Percentiles rank a stretch among this genome's conserved stretches.
These are phyloP conservation scores for Aspergillus felis DNA, from an alignment of 2,329 filamentous ascomycete genomes.

Conservation along the genomic window DNA sequence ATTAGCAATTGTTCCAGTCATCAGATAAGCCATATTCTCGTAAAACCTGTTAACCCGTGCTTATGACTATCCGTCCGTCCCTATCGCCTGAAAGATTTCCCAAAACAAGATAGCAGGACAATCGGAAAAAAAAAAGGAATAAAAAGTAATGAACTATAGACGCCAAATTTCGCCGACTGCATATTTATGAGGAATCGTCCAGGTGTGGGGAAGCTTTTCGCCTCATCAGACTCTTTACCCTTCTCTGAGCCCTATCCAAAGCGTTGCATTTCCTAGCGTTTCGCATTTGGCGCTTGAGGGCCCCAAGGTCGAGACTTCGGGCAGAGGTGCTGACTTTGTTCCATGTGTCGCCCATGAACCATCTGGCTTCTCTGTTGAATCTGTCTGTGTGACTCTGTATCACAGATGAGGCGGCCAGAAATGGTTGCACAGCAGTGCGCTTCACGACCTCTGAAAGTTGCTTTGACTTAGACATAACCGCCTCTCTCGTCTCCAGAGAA, in stretches of 20 bases:
- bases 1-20: neutral
- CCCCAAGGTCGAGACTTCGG: constrained; percentile 19
- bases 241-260: constrained; percentile 33
- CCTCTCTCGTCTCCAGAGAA: constrained; percentile 18
- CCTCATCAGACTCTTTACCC: constrained; percentile 28
- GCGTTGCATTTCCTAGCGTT: constrained; percentile 24
- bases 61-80: neutral
- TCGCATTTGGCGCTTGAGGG: constrained; percentile 26
- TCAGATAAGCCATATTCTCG: neutral
- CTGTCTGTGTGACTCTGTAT: constrained; percentile 28
- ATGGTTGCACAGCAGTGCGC: constrained; percentile 27
- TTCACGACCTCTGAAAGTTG: constrained; percentile 31
- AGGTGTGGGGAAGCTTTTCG: constrained; percentile 12
- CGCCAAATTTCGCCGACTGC: neutral
- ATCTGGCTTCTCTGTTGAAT: constrained; percentile 25
- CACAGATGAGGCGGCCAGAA: constrained; percentile 28
- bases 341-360: constrained; percentile 27
- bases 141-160: neutral
- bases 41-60: neutral
- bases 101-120: neutral
- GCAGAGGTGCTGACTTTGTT: constrained; percentile 22
- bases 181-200: constrained; percentile 4
- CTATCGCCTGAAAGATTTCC: neutral
- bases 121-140: neutral
- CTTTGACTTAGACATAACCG: constrained; percentile 30